Evolutionary conservation across 306 rosid species (phyloP), one percentile per base, ranked within the genome.

Genomic region (Sindora glabra): DNA sequence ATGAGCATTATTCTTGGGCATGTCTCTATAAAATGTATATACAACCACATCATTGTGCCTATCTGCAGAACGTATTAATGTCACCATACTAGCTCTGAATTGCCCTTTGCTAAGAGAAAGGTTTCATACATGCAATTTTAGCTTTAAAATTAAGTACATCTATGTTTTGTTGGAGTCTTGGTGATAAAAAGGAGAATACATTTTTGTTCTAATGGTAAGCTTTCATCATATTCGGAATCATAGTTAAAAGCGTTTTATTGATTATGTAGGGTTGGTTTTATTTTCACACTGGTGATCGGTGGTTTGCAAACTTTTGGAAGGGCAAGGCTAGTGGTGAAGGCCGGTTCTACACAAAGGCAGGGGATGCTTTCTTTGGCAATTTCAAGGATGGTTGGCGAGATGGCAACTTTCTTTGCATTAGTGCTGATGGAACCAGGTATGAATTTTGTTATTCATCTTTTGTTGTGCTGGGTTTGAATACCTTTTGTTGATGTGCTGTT

Each of bases 251-350:
- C 10, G 59, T 10, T 10, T n/a, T 58, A 46, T 50, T 72, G 68
- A 55, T 78, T 65, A 44, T 54, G 60, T 62, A 89, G 95, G 96
- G 96, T 47, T 92, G 98, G 98, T 79, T 83, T 73, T 92, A 92
- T 75, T 92, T 92, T 64, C 95, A 81, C 61, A 81, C 88, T 0
- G 90, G 95, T 19, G 95, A 92, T 69, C 73, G 96, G 64, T 92
- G 95, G 95, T 92, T 92, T 68, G 88, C 90, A 32, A 92, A 86
- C 82, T 92, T 92, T 80, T 92, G 98, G 96, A 92, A 86, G 81
- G 98, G 98, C 70, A 92, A 86, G 76, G 98, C 98, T 58, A 81
- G 81, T 37, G 98, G 98, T 13, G 96, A 92, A 74, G 89, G 98
- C 33, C 87, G 98, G 25, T 92, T 92, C 71, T 92, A 83, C 72